Evolutionary conservation across 805 yeast species (phyloP).

Genomic region (Citeromyces matritensis): DNA sequence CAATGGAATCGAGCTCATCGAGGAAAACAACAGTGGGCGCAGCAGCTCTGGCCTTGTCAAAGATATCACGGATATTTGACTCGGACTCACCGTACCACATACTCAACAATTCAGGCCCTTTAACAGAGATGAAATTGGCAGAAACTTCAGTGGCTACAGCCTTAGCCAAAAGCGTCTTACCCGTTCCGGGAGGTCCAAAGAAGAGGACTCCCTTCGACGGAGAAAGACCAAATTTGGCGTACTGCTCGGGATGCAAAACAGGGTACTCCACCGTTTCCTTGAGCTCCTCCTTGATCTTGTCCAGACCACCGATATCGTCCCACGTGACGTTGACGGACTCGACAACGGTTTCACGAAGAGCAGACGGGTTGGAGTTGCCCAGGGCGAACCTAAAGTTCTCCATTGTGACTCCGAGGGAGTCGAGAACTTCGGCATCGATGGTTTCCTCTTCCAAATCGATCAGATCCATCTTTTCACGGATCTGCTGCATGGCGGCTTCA

Average conservation of each 20-base stretch:
- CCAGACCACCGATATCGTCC: conserved; percentile 87
- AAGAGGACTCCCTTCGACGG: conserved; percentile 94
- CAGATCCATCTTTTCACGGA: conserved; percentile 28
- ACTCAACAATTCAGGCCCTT: conserved; percentile 92
- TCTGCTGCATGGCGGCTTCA: conserved; percentile 91
- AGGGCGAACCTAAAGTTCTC: conserved; percentile 75
- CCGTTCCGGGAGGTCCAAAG: conserved; percentile 99
- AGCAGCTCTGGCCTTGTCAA: conserved; percentile 88
- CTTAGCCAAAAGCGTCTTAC: conserved; percentile 89
- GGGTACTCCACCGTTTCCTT: conserved; percentile 98
- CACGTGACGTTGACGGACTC: conserved; percentile 97
- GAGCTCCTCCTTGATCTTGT: conserved; percentile 68
- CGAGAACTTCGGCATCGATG: conserved; percentile 43
- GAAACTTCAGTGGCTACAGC: conserved; percentile 97
- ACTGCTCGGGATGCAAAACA: conserved; percentile 80
- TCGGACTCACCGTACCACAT: conserved; percentile 96
- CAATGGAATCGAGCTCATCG: conserved; percentile 92
- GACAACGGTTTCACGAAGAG: conserved; percentile 96
- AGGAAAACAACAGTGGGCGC: conserved; percentile 89
- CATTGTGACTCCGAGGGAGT: conserved; percentile 58
- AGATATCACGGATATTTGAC: conserved; percentile 82
- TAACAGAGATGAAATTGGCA: conserved; percentile 89
- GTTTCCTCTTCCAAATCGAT: conserved; percentile 2
- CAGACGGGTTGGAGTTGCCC: conserved; percentile 92
- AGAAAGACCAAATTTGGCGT: conserved; percentile 79